Conservation (phyloP, 169 alveolate species). For the Eimeria necatrix region DNA sequence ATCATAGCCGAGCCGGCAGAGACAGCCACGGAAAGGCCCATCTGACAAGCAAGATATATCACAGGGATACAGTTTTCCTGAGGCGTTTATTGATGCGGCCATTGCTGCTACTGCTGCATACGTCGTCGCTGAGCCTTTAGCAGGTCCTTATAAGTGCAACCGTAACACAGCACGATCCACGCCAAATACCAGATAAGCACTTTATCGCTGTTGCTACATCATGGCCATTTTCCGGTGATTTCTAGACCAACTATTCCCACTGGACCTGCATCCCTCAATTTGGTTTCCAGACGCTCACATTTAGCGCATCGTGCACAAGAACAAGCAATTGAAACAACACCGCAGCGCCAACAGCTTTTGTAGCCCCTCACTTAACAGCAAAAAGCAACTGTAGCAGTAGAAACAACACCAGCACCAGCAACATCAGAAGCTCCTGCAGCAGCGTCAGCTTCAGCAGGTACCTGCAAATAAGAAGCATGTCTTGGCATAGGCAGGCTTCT, state of each 20-base stretch:
- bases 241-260: too few relatives aligned
- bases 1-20: constrained; percentile 86
- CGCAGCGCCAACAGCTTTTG: neutral
- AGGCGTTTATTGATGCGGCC: neutral
- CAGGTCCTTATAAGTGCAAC: neutral
- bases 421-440: neutral
- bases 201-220: too few relatives aligned
- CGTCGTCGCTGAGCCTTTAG: neutral
- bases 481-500: constrained; percentile 82
- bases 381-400: neutral
- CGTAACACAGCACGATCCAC: neutral
- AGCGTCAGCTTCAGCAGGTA: neutral
- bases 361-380: neutral
- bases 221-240: too few relatives aligned
- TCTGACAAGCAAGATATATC: constrained; percentile 65
- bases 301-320: neutral
- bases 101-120: neutral
- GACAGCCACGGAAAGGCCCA: constrained; percentile 88
- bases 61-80: neutral
- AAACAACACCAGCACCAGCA: neutral
- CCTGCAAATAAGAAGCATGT: constrained; percentile 79
- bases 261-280: too few relatives aligned
- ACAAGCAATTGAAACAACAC: neutral
- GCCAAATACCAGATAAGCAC: too few relatives aligned
- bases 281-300: too few relatives aligned